Percentiles rank a stretch among this genome's conserved stretches.
phyloP scores from a whole-genome alignment of 73 alveolate genomes.

The Uronychia setigera region DNA sequence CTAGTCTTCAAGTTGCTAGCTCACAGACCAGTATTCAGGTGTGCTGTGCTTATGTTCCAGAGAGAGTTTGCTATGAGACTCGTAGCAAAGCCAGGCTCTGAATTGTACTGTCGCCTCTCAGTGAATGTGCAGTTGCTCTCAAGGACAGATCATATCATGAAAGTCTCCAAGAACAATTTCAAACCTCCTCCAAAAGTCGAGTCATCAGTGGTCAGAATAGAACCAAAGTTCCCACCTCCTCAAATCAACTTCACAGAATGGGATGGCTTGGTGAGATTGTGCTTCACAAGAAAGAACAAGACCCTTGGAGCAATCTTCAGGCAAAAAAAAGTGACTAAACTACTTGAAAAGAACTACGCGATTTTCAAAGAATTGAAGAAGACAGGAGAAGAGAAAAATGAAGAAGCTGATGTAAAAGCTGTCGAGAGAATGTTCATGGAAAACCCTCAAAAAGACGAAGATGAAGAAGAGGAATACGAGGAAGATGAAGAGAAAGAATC shows the following conservation, averaged over 20 bases:
- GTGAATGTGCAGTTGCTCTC: conserved; percentile 95
- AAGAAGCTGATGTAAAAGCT: neutral
- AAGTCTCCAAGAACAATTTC: conserved; percentile 95
- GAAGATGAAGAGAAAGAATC: conserved; percentile 46
- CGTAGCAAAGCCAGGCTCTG: conserved; percentile 98
- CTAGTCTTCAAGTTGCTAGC: conserved; percentile 94
- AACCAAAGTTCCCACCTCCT: conserved; percentile 96
- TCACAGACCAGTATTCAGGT: conserved; percentile 97
- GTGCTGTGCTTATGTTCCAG: conserved; percentile 97
- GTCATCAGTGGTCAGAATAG: conserved; percentile 97
- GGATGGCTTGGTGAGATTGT: conserved; percentile 98
- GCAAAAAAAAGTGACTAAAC: conserved; percentile 86
- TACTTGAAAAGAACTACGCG: conserved; percentile 85
- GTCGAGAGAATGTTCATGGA: too few species aligned
- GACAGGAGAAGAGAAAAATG: conserved; percentile 34
- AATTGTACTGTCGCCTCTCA: conserved; percentile 96
- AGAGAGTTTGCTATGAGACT: conserved; percentile 99
- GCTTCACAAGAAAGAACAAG: conserved; percentile 97
- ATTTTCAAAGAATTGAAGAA: conserved; percentile 44
- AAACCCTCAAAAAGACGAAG: conserved; percentile 8
- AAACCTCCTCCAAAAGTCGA: conserved; percentile 99
- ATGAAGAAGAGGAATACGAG: conserved; percentile 34
- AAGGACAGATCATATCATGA: conserved; percentile 96
- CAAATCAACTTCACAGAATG: conserved; percentile 96
- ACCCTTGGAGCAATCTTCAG: conserved; percentile 96